Evolutionary conservation across 176 grass and related monocot genomes (phyloP), one percentile per base, ranked within the genome.

Genomic region (Eragrostis curvula): DNA sequence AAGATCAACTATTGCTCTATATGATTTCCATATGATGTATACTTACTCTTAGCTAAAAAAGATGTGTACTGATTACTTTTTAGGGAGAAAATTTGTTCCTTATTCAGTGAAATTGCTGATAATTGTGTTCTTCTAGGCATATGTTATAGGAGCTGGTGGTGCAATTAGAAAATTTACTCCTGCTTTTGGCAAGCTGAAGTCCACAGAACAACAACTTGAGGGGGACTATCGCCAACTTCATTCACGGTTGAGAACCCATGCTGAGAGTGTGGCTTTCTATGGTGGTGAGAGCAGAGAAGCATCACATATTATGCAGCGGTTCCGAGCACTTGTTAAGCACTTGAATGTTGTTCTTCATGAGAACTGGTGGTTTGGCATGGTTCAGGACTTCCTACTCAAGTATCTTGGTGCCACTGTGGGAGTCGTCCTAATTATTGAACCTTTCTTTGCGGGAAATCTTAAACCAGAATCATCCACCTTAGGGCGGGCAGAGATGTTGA

Each of bases 361-460:
- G 32, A 92, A 93, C 83, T 98, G 96, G 96, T 98, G 96, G 96
- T 98, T 98, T 84, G 91, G 96, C 81, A 98, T 98, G 96, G 86
- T 95, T 81, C 96, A 98, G 84, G 96, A 98, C 88, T 98, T 98
- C 81, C 90, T 98, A 30, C 75, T 98, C n/a, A 98, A 98, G 85
- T 98, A 98, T 72, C 92, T 98, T 53, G 96, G 96, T 77, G 96
- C 96, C 52, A 98, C 96, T 8, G 92, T 98, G 69, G 93, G 81
- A 45, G 96, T 98, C 73, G 79, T 98, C 69, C 83, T 98, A 70
- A 98, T 98, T 59, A 84, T 98, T 5, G 96, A 98, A 94, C 96
- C 96, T 46, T 98, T 98, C 71, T 98, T 98, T 88, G 76, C 87
- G 85, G 96, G 96, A 36, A 91, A 90, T 87, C 88, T 98, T 77